Percentiles rank a stretch among this genome's conserved stretches.
Evolutionary conservation across 139 green algal species (phyloP).

Genomic region (Chlamydomonas schloesseri): DNA sequence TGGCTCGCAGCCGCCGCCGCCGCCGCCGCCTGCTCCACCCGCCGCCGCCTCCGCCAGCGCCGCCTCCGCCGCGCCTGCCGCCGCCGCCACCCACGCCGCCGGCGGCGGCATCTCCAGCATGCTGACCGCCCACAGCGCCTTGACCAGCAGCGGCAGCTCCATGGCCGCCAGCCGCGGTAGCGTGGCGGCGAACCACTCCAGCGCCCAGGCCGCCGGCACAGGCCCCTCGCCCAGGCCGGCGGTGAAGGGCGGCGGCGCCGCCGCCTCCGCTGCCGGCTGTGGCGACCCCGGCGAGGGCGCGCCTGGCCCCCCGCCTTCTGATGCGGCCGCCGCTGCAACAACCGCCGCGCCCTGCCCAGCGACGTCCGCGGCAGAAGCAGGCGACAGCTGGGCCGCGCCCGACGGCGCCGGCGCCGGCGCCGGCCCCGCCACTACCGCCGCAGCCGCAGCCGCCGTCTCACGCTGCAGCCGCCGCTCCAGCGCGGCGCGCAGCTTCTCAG

Average conservation of each 20-base stretch:
- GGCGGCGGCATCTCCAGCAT: constrained; percentile 15
- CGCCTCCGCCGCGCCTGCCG: background rate
- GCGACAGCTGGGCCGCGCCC: too few species aligned
- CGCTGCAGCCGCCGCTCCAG: constrained; percentile 1
- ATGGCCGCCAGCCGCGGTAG: background rate
- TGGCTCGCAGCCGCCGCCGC: background rate
- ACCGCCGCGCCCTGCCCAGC: too few species aligned
- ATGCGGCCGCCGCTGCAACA: too few species aligned
- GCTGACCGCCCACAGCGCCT: constrained; percentile 18
- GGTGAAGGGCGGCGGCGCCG: background rate
- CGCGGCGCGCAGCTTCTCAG: background rate
- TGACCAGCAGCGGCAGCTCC: constrained; percentile 15
- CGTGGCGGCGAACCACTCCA: constrained; percentile 19
- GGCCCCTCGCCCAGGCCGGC: background rate
- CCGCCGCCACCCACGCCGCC: background rate
- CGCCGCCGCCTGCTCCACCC: too few species aligned
- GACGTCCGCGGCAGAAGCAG: too few species aligned
- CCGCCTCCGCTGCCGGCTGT: background rate
- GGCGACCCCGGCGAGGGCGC: background rate
- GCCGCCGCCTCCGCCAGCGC: background rate
- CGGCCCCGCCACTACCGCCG: too few species aligned
- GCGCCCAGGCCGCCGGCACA: background rate
- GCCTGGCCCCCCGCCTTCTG: too few species aligned
- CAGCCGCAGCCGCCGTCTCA: background rate
- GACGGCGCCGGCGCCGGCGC: too few species aligned